Base-by-base conservation (phyloP, 495 filamentous ascomycete species). In the Lepidopterella palustris region DNA sequence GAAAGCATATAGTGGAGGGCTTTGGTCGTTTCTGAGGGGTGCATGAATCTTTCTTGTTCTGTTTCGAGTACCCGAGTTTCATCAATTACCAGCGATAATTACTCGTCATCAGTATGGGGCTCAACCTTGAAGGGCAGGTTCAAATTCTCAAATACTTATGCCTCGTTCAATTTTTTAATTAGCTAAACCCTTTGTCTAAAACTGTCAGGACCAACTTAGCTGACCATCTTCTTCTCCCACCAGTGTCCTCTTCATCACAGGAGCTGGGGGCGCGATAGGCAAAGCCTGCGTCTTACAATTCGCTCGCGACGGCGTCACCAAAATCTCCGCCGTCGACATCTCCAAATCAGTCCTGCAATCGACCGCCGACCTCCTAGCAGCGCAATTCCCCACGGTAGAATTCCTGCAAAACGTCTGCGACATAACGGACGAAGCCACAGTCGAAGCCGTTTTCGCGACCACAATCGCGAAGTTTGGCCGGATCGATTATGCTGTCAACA, bases 251-350 rank as follows among this genome's bases (percentile, higher is more conserved):
- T 49, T 49, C 45, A 4, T 49, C 15, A 49, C 45, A 3, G 45
- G 45, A 4, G 45, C 45, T 2, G 45, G 45, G 10, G 45, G 45
- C 45, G 3, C 45, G 10, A 49, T 49, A 49, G 45, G 45, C 45
- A 49, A 10, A 24, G 45, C 45, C n/a, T 21, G n/a, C 2, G n/a
- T 49, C 45, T 21, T 49, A 10, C 45, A 49, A 49, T 49, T 72
- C 24, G 71, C 71, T n/a, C 56, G 40, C 26, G 35, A 72, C 50
- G 71, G 71, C n/a, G 58, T 71, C 52, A 63, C 52, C 20, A 35
- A 62, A n/a, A 60, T 73, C 13, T 64, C 67, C 20, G 23, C 72
- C 25, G 58, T 64, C 15, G 71, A 73, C 61, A 53, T 53, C 63
- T 73, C 53, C 57, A 58, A 21, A 23, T 31, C 10, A 62, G 71